Evolutionary conservation across 306 rosid species (phyloP), one percentile per base, ranked within the genome.

Genomic region (Crataegus laevigata): DNA sequence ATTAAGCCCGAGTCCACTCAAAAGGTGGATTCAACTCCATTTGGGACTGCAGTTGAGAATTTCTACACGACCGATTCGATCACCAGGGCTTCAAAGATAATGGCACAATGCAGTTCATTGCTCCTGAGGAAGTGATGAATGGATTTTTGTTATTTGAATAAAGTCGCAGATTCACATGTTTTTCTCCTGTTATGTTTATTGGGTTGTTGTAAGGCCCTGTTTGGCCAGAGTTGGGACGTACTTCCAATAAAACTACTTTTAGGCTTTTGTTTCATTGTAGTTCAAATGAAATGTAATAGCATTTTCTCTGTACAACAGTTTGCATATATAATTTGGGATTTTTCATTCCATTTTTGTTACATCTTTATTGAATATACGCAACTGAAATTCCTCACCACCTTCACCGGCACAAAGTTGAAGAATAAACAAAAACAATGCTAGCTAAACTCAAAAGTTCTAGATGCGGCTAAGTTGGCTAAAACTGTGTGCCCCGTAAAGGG

Each of bases 51-150:
- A 13, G 75, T 94, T 36, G 96, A 92, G 75, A 94, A 94, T 81
- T 94, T 94, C 86, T 94, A 94, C 68, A 94, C 92, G 99, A 94
- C 99, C 5, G 98, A 94, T 77, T n/a, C 99, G 38, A 92, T 94
- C 81, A 94, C 99, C 64, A 82, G 99, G 87, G 99, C 99, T 51
- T 94, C 99, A 62, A 94, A 94, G 90, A 92, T 94, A 77, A 94
- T 94, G 99, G 99, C 99, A 66, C 99, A 94, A 75, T 94, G 99
- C 93, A 92, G 96, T 76, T 90, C 99, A 3, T 21, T 63, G 74
- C 85, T 94, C 62, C 68, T 81, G 86, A 92, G 90, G 88, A 94
- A 92, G 80, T 94, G 96, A 94, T 74, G 71, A 60, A 47, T 70
- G 65, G 30, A 73, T 64, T 78, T 80, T 73, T 75, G 38, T 66